Evolutionary conservation across 176 grass and related monocot species (phyloP), one percentile per base, ranked within the genome.

Genomic region (Echinochloa phyllopogon): DNA sequence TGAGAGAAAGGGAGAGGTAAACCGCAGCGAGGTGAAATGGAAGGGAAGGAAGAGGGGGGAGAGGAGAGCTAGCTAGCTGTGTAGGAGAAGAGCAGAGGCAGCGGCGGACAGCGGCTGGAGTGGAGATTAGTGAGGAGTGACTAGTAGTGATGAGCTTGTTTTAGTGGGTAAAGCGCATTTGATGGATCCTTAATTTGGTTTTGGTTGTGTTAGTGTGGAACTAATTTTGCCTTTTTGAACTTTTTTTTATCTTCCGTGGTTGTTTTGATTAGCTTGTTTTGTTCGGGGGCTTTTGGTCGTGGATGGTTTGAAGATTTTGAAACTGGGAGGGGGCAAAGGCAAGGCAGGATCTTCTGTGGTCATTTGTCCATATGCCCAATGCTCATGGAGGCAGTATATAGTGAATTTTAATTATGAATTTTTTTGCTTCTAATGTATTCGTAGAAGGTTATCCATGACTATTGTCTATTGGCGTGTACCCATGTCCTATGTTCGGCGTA

Each of bases 1-100:
- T 91, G 82, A 82, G 89, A 73, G 89, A 91, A 85, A 91, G 81
- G 20, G 89, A 91, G 89, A 82, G 86, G 74, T 91, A 91, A 91
- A 88, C 89, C 58, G 78, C 70, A 82, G 77, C 59, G 72, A 72
- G 57, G 60, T 59, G 85, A 82, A 75, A 77, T 61, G 69, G 83
- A 64, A 57, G 12, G 24, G 80, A 55, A 33, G 6, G 38, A 6
- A 16, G 45, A 4, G 14, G 1, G 64, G 48, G 10, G 33, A 29
- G 72, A 59, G 62, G 20, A 24, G 40, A 47, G 40, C 38, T 52
- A 20, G 38, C 37, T 13, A 37, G 43, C 25, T 33, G 56, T 33
- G 56, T 20, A 20, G 39, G 36, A 55, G 17, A 11, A 13, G 43
- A 2, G 24, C 13, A 42, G 33, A 51, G 44, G 66, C 59, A 13